phyloP scores from a whole-genome alignment of 164 flowering plant species.

The grape (Vitis vinifera) region ASM3070453v1 NC_081811.1:21624501-21625000 shows the following conservation, averaged over 20 bases:
- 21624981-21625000: conserved; percentile 31
- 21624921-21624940: conserved; percentile 78
- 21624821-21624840: conserved; percentile 40
- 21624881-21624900: conserved; percentile 97
- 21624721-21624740: no score
- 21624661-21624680: neutral
- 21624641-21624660: neutral
- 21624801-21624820: neutral
- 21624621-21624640: neutral
- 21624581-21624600: conserved; percentile 81
- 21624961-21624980: conserved; percentile 56
- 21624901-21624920: conserved; percentile 87
- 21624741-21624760: no score
- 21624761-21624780: no score
- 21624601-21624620: conserved; percentile 74
- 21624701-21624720: no score
- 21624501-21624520: conserved; percentile 30
- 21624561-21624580: conserved; percentile 86
- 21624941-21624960: conserved; percentile 39
- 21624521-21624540: conserved; percentile 35
- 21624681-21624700: no score
- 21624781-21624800: no score
- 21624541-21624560: conserved; percentile 77
- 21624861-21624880: conserved; percentile 90
- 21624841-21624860: conserved; percentile 94